A percentile compares a stretch with the other conserved stretches of the same genome.
Evolutionary conservation across 2,329 filamentous ascomycete species (phyloP).

Genomic region (Diaporthe citri): DNA sequence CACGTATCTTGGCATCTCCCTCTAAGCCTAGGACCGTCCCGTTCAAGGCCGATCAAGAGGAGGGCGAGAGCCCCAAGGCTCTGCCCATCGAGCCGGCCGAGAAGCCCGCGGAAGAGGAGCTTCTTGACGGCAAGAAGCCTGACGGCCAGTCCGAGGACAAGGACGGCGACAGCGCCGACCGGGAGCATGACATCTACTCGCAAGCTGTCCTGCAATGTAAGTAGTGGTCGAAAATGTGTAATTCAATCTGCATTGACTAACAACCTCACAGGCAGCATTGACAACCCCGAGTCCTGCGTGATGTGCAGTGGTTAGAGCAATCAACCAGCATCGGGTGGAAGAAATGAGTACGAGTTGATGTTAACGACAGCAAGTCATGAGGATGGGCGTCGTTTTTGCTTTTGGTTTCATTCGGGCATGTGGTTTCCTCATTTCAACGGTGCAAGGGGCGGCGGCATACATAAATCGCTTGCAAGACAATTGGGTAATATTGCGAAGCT

Average conservation of each 20-base stretch:
- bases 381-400: slow-evolving; percentile 30
- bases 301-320: slow-evolving; percentile 91
- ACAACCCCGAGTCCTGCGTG: slow-evolving; percentile 92
- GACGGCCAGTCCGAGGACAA: slow-evolving; percentile 77
- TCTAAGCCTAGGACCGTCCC: slow-evolving; percentile 67
- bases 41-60: slow-evolving; percentile 82
- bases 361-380: slow-evolving; percentile 27
- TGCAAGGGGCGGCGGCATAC: slow-evolving; percentile 24
- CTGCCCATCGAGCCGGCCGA: slow-evolving; percentile 79
- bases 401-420: slow-evolving; percentile 19
- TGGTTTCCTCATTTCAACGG: slow-evolving; percentile 25
- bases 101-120: slow-evolving; percentile 74
- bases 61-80: slow-evolving; percentile 84
- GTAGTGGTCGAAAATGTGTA: slow-evolving; percentile 45
- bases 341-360: slow-evolving; percentile 33
- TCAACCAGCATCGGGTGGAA: neutral
- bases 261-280: slow-evolving; percentile 80
- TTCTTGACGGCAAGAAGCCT: slow-evolving; percentile 62
- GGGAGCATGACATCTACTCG: slow-evolving; percentile 94
- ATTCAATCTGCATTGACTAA: slow-evolving; percentile 47
- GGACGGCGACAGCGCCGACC: slow-evolving; percentile 76
- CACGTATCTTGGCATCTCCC: slow-evolving; percentile 66
- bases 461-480: slow-evolving; percentile 35
- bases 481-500: slow-evolving; percentile 36
- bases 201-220: slow-evolving; percentile 90